Base-by-base conservation (phyloP, 164 flowering plant species). In the Buxus sempervirens region DNA sequence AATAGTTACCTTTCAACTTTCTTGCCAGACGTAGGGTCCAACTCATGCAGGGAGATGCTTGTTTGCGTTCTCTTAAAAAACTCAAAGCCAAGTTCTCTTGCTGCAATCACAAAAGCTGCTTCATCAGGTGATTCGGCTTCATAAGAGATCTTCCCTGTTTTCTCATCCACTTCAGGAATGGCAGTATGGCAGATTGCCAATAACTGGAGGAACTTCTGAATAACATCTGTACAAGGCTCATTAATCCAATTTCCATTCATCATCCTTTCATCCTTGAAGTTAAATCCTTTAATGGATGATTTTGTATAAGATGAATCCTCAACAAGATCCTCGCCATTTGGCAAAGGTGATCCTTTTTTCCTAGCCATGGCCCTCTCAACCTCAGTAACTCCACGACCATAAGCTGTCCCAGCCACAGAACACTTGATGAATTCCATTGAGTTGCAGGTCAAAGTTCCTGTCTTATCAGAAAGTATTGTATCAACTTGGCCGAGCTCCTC, bases 81-180 rank as follows among this genome's bases (percentile, higher is more conserved):
- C 54, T 88, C 92, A 76, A 92, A 95, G 18, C 98, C 97, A 65
- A 95, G 75, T 69, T 95, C 96, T 80, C 91, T 83, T 36, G 98
- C 97, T 41, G 98, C 97, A 80, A 92, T 82, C 55, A 95, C 97
- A 82, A 95, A 95, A 45, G 98, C 96, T 23, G 97, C 93, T 78
- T 95, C 98, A 77, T 95, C 98, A n/a, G 98, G 98, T 42, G 98
- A 95, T 68, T 95, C 98, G 70, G 98, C 98, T 77, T 95, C 97
- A 79, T 95, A 95, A 0, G 89, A 76, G 59, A 90, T 76, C 13
- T 77, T 82, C 8, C 87, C 85, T 0, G 86, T 82, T 16, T 63
- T 81, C 68, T 85, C 92, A 79, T 92, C 86, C 61, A 84, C 81
- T 67, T 92, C 98, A 27, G 98, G 96, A 58, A 95, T 88, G 27